Evolutionary conservation across 768 basidiomycete genomes (phyloP).

Genomic region (Boletus huronensis): DNA sequence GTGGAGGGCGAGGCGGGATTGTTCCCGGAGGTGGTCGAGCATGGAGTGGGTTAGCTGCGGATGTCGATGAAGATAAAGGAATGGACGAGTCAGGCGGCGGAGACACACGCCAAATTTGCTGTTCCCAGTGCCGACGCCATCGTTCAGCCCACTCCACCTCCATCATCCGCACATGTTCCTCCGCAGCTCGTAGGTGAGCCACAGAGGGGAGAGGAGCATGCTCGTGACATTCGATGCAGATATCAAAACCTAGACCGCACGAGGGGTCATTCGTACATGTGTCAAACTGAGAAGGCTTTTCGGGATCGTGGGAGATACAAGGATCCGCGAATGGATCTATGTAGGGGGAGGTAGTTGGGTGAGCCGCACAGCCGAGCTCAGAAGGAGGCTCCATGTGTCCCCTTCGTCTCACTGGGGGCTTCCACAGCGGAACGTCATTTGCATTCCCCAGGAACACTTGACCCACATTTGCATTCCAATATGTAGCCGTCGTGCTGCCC

Average conservation of each 20-base stretch:
- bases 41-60: constrained; percentile 8
- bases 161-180: constrained; percentile 67
- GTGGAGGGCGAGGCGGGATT: constrained; percentile 62
- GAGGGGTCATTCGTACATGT: constrained; percentile 39
- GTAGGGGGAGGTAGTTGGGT: constrained; percentile 5
- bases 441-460: constrained; percentile 82
- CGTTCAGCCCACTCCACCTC: constrained; percentile 64
- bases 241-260: constrained; percentile 68
- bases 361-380: not conserved
- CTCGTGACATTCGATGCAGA: constrained; percentile 88
- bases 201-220: constrained; percentile 69
- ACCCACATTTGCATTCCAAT: constrained; percentile 56
- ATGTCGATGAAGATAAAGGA: not conserved
- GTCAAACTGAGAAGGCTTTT: constrained; percentile 34
- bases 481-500: constrained; percentile 37
- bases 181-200: constrained; percentile 65
- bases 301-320: constrained; percentile 8
- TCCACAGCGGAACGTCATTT: constrained; percentile 65
- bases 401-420: constrained; percentile 20
- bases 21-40: constrained; percentile 1
- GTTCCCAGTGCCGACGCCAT: constrained; percentile 25
- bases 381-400: not conserved
- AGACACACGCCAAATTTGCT: constrained; percentile 7
- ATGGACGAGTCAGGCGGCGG: not conserved
- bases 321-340: constrained; percentile 18